Evolutionary conservation across 192 early-diverging fungal genomes (phyloP).

Genomic region (Entomortierella parvispora): DNA sequence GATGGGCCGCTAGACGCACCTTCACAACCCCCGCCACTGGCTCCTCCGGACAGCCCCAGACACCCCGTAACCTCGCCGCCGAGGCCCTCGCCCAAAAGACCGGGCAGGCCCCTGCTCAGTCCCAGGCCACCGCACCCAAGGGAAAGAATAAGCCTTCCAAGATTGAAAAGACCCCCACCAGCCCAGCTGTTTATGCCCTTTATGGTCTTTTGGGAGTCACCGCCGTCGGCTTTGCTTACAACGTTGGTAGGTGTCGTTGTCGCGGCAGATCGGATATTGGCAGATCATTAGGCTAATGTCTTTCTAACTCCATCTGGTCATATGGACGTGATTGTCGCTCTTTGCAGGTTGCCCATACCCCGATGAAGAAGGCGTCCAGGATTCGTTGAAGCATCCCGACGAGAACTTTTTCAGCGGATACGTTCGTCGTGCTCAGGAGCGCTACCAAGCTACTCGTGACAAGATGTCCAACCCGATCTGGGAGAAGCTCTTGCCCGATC

Average conservation of each 20-base stretch:
- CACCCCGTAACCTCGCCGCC: constrained; percentile 51
- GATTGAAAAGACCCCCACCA: constrained; percentile 51
- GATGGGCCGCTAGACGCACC: constrained; percentile 32
- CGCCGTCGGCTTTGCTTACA: constrained; percentile 50
- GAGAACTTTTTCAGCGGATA: constrained; percentile 21
- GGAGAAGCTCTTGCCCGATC: constrained; percentile 93
- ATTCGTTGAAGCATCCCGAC: constrained; percentile 30
- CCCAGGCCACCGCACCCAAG: constrained; percentile 58
- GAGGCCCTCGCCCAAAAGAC: constrained; percentile 58
- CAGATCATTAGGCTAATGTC: too few relatives aligned
- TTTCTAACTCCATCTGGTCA: too few relatives aligned
- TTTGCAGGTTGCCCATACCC: constrained; percentile 33
- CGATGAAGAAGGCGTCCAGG: constrained; percentile 33
- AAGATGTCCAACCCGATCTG: constrained; percentile 73
- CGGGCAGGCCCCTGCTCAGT: constrained; percentile 30
- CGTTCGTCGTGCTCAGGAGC: constrained; percentile 23
- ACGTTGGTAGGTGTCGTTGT: constrained; percentile 61
- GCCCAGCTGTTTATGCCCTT: constrained; percentile 49
- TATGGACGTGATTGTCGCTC: too few relatives aligned
- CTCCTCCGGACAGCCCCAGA: constrained; percentile 6
- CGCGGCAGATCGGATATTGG: neutral
- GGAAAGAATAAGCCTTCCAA: constrained; percentile 64
- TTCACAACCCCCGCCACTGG: constrained; percentile 35
- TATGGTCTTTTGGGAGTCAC: constrained; percentile 41
- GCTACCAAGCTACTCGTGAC: constrained; percentile 31